A percentile compares a stretch with the other conserved stretches of the same genome.
phyloP scores from a whole-genome alignment of 176 grass and related monocot genomes.

The Guadua angustifolia region DNA sequence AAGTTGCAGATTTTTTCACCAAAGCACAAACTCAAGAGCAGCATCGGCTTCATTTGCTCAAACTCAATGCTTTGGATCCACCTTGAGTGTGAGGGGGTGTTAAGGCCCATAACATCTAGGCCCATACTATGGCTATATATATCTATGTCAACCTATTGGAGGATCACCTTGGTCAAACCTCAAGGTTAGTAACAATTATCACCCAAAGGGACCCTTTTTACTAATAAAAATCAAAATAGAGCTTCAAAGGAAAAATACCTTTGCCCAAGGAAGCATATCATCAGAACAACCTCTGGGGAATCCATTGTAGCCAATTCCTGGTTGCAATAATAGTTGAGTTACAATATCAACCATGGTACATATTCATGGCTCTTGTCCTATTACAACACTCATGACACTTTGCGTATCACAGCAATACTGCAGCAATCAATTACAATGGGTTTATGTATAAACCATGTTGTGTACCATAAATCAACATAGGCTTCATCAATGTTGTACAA shows the following conservation, averaged over 20 bases:
- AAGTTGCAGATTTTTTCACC: too few relatives aligned
- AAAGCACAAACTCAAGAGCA: too few relatives aligned
- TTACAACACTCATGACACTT: neutral
- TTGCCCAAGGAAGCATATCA: constrained; percentile 93
- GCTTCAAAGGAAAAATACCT: constrained; percentile 55
- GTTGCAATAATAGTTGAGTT: constrained; percentile 33
- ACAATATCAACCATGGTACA: neutral
- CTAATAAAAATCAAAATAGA: constrained; percentile 2
- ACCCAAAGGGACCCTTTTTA: neutral
- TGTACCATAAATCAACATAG: neutral
- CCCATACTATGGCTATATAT: too few relatives aligned
- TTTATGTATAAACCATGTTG: neutral
- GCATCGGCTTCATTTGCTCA: too few relatives aligned
- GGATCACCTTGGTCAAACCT: too few relatives aligned
- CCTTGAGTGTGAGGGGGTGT: too few relatives aligned
- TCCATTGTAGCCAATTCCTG: constrained; percentile 97
- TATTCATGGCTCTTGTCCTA: neutral
- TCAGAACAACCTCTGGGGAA: constrained; percentile 99
- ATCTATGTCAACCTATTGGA: too few relatives aligned
- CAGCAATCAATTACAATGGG: neutral
- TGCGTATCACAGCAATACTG: neutral
- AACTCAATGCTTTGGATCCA: too few relatives aligned
- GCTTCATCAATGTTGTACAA: neutral
- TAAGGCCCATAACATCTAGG: too few relatives aligned
- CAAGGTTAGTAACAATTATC: too few relatives aligned